Evolutionary conservation across 2,329 filamentous ascomycete species (phyloP), one percentile per base, ranked within the genome.

Genomic region (Sphaerulina populicola): DNA sequence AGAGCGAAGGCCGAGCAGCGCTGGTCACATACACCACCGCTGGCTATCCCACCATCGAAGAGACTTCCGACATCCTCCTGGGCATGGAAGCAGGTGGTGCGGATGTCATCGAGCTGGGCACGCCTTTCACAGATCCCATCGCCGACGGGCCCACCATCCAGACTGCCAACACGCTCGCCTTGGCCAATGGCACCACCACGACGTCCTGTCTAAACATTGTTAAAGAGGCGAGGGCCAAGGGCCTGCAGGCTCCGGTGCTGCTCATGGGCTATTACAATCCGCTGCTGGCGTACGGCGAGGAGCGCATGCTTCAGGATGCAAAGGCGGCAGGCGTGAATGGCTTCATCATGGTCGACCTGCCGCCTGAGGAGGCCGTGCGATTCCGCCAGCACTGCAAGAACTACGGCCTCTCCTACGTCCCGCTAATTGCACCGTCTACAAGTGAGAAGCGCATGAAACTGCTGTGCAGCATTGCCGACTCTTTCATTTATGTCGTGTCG

Each of bases 241-340:
- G 93, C 38, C 75, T 97, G 49, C 83, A 78, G 63, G 82, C 85
- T 0, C 93, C 93, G 0, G 80, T 98, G 38, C 73, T 98, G 66
- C 79, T 98, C 59, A 98, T 98, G 93, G 93, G 93, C 64, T 98
- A 98, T 79, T 98, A 95, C 74, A 98, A 98, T 74, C 93, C 93
- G 1, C 77, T 97, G 55, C 76, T 97, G 55, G 88, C 85, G 64
- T 98, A 97, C 68, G 93, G 93, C 48, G 93, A 98, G 73, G 89
- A 95, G 72, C 80, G 78, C 54, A 82, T 97, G 70, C 75, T 98
- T 49, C 78, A 81, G 62, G 90, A 97, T 69, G 88, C 88, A 69
- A 84, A 85, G 67, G 80, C 81, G 49, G 86, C 88, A 2, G 88
- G 90, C 23, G 82, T 94, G 67, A 96, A 95, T 71, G 91, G 93